These are phyloP conservation scores for Cymbopogon citratus DNA, from an alignment of 176 grass and related monocot genomes.

Conservation along the genomic window DNA sequence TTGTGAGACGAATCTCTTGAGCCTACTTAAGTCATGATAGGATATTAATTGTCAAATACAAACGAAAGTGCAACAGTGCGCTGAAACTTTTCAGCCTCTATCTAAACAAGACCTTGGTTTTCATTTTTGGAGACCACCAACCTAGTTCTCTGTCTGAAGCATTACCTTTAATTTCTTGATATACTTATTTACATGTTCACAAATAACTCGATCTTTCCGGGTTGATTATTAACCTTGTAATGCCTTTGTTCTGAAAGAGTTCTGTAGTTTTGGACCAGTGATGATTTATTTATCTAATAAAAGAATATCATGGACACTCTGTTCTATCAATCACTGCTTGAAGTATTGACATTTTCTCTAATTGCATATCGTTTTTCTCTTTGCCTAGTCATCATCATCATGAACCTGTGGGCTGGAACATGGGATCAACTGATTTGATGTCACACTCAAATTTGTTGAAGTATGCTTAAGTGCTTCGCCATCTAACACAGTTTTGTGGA, in stretches of 20 bases:
- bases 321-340: background rate
- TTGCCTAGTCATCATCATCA: background rate
- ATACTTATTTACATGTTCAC: background rate
- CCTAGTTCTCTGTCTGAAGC: background rate
- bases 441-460: constrained; percentile 21
- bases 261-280: background rate
- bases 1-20: too few species aligned
- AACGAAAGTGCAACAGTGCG: too few species aligned
- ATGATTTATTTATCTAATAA: background rate
- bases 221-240: too few species aligned
- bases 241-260: background rate
- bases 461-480: background rate
- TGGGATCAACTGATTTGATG: background rate
- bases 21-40: too few species aligned
- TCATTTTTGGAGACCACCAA: background rate
- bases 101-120: too few species aligned
- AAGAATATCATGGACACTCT: too few species aligned
- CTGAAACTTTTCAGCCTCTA: too few species aligned
- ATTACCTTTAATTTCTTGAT: background rate
- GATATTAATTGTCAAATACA: too few species aligned
- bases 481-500: constrained; percentile 1
- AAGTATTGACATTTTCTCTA: background rate
- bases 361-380: background rate
- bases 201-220: too few species aligned
- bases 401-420: constrained; percentile 9